phyloP scores from a whole-genome alignment of 371 early-diverging fungal genomes.

The Basidiobolus heterosporus region DNA sequence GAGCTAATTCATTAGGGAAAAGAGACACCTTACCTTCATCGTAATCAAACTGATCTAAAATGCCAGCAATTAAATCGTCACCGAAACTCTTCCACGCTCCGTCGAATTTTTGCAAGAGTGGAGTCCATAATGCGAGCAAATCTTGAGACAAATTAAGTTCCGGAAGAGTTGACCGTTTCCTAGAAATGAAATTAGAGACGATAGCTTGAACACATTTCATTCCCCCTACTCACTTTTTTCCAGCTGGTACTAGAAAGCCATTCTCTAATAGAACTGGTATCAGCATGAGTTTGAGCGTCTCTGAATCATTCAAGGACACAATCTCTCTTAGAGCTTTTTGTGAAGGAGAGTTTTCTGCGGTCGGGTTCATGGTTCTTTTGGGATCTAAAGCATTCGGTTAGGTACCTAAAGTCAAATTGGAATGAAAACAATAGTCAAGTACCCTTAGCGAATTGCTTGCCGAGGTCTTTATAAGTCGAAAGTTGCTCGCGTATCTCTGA shows the following conservation, averaged over 20 bases:
- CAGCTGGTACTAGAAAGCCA: conserved; percentile 23
- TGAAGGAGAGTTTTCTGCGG: too few relatives aligned
- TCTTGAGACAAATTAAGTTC: conserved; percentile 16
- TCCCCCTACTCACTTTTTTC: conserved; percentile 17
- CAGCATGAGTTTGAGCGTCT: conserved; percentile 1
- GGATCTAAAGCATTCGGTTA: too few relatives aligned
- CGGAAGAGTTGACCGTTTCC: conserved; percentile 17
- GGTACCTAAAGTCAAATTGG: too few relatives aligned
- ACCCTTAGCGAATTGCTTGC: conserved; percentile 19
- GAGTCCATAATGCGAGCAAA: conserved; percentile 21
- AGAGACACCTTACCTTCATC: conserved; percentile 10
- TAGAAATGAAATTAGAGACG: background rate
- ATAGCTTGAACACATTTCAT: background rate
- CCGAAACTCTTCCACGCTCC: conserved; percentile 14
- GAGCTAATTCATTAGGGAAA: background rate
- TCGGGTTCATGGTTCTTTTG: too few relatives aligned
- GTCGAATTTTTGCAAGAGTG: conserved; percentile 15
- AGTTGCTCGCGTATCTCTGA: conserved; percentile 11
- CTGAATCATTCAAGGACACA: background rate
- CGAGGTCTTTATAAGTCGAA: conserved; percentile 17
- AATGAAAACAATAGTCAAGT: background rate
- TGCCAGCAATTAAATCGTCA: conserved; percentile 9
- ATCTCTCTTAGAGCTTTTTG: background rate
- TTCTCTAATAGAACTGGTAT: conserved; percentile 18
- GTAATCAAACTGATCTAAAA: conserved; percentile 14